Percentiles rank a stretch among this genome's conserved stretches.
These are phyloP conservation scores for Micromonas commoda DNA, from an alignment of 139 green algal genomes.

Conservation along the genomic window DNA sequence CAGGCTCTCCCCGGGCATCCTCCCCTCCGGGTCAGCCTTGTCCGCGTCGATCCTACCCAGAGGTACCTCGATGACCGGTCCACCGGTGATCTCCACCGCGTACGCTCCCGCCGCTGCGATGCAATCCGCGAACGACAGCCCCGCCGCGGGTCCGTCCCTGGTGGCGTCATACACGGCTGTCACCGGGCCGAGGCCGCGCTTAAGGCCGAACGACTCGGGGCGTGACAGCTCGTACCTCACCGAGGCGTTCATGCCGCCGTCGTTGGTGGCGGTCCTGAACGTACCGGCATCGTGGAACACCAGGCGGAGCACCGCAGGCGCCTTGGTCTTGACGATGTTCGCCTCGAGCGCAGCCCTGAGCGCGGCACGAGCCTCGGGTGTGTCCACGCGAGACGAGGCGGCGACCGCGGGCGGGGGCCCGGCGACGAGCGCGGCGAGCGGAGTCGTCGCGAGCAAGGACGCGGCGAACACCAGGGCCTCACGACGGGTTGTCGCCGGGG, in stretches of 20 bases:
- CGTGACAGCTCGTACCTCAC: constrained; percentile 75
- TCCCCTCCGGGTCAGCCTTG: constrained; percentile 53
- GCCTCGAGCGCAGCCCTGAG: constrained; percentile 1
- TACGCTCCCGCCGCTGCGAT: constrained; percentile 39
- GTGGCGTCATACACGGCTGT: constrained; percentile 34
- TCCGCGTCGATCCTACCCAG: constrained; percentile 33
- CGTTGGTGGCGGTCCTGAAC: constrained; percentile 35
- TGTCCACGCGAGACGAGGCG: background rate
- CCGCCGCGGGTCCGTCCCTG: background rate
- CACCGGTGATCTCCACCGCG: constrained; percentile 33
- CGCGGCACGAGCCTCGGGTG: background rate
- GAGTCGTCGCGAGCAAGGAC: background rate
- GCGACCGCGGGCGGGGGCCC: background rate
- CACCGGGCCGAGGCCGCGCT: constrained; percentile 59
- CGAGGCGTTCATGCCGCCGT: constrained; percentile 75
- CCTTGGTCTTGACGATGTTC: constrained; percentile 42
- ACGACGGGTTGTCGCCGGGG: background rate
- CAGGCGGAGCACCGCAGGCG: constrained; percentile 66
- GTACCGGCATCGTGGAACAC: constrained; percentile 83
- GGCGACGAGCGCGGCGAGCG: background rate
- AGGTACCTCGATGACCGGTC: constrained; percentile 32
- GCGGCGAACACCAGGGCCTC: background rate
- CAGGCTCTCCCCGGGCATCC: constrained; percentile 60
- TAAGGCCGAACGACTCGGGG: constrained; percentile 79
- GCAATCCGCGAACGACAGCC: constrained; percentile 35